A percentile compares a stretch with the other conserved stretches of the same genome.
Evolutionary conservation across 2,329 filamentous ascomycete species (phyloP).

Genomic region (Gaeumannomyces tritici): DNA sequence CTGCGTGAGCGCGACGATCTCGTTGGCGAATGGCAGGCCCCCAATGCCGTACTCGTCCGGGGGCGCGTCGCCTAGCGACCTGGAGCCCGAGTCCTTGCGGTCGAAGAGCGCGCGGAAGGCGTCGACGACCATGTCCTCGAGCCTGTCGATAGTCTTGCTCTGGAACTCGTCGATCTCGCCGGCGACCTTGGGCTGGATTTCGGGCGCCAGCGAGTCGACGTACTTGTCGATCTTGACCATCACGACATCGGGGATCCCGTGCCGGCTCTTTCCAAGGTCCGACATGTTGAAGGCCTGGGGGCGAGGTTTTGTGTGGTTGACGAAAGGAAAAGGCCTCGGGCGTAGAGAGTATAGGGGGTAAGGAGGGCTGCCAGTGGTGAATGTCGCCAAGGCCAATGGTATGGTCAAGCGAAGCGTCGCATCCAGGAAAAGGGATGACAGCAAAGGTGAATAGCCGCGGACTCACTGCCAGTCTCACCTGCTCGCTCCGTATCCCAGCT

Average conservation of each 20-base stretch:
- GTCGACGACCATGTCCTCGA: slow-evolving; percentile 33
- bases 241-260: slow-evolving; percentile 29
- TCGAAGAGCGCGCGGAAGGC: slow-evolving; percentile 34
- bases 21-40: slow-evolving; percentile 34
- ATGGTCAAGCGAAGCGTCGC: not conserved
- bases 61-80: slow-evolving; percentile 19
- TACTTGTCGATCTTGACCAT: slow-evolving; percentile 35
- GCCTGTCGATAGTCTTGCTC: slow-evolving; percentile 31
- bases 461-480: not conserved
- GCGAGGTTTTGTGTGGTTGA: not conserved
- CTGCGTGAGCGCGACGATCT: slow-evolving; percentile 30
- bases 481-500: not conserved
- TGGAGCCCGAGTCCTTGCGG: slow-evolving; percentile 16
- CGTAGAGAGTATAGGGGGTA: no score
- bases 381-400: not conserved
- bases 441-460: not conserved
- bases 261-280: slow-evolving; percentile 6
- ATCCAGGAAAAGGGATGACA: not conserved
- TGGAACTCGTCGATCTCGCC: slow-evolving; percentile 33
- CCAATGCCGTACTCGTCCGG: slow-evolving; percentile 30
- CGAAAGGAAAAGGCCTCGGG: not conserved
- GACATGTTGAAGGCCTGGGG: not conserved
- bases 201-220: slow-evolving; percentile 34
- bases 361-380: no score
- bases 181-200: slow-evolving; percentile 35